phyloP scores from a whole-genome alignment of 139 green algal genomes.

The Chlamydomonas asymmetrica region DNA sequence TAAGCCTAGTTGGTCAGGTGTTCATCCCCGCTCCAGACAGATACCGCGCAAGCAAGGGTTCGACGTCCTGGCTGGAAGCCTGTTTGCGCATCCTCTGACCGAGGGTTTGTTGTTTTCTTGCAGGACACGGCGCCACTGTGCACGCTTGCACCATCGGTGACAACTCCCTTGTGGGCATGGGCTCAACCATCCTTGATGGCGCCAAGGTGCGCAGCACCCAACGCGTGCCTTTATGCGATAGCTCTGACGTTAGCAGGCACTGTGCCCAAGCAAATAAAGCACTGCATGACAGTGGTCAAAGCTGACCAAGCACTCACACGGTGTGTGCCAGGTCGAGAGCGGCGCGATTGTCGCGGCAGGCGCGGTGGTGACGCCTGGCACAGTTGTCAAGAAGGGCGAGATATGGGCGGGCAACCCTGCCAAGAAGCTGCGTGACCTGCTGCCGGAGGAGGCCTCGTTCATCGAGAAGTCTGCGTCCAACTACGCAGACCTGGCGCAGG shows the following conservation, averaged over 20 bases:
- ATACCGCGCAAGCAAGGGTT: no score
- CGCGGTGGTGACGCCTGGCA: conserved; percentile 75
- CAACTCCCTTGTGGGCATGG: conserved; percentile 90
- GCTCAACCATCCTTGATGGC: conserved; percentile 87
- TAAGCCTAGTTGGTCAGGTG: conserved; percentile 12
- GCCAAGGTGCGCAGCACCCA: conserved; percentile 49
- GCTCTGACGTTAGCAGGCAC: no score
- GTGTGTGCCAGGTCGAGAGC: conserved; percentile 60
- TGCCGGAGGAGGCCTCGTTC: conserved; percentile 74
- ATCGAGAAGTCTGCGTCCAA: conserved; percentile 74
- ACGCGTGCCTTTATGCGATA: neutral
- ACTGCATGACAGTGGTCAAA: no score
- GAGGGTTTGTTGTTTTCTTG: conserved; percentile 1
- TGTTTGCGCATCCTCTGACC: no score
- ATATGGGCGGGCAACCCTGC: conserved; percentile 91
- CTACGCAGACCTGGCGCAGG: conserved; percentile 77
- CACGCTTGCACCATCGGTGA: conserved; percentile 88
- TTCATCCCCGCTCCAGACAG: neutral
- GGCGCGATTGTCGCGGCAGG: conserved; percentile 83
- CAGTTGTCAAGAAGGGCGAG: conserved; percentile 75
- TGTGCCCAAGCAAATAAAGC: no score
- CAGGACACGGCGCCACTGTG: conserved; percentile 76
- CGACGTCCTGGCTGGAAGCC: no score
- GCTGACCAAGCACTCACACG: neutral
- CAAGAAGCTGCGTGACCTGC: conserved; percentile 80